Evolutionary conservation across 208 protist genomes (phyloP).

Genomic region (Leishmania lainsoni): DNA sequence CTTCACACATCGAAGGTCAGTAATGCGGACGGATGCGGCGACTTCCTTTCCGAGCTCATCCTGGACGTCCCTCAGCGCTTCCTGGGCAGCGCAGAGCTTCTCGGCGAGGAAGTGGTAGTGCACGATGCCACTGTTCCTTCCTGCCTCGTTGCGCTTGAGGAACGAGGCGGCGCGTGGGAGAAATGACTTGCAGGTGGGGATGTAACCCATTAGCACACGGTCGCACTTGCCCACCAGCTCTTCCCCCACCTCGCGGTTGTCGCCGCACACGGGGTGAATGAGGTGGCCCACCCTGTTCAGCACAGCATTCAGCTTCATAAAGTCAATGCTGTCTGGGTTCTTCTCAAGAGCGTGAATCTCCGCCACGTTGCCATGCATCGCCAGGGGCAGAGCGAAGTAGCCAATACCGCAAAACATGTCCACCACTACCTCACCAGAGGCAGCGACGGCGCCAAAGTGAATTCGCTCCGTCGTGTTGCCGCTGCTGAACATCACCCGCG

Average conservation of each 20-base stretch:
- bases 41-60: constrained; percentile 58
- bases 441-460: constrained; percentile 73
- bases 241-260: constrained; percentile 75
- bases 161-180: constrained; percentile 81
- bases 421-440: constrained; percentile 80
- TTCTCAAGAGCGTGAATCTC: constrained; percentile 89
- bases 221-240: constrained; percentile 80
- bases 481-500: constrained; percentile 91
- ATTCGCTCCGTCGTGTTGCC: constrained; percentile 93
- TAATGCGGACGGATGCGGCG: constrained; percentile 25
- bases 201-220: constrained; percentile 92
- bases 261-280: constrained; percentile 71
- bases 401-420: constrained; percentile 95
- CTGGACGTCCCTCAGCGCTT: constrained; percentile 42
- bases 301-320: constrained; percentile 77
- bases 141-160: constrained; percentile 39
- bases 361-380: constrained; percentile 59
- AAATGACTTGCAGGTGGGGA: constrained; percentile 81
- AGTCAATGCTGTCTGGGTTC: constrained; percentile 80
- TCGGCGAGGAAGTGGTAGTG: constrained; percentile 92
- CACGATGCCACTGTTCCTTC: constrained; percentile 44
- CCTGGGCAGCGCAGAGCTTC: constrained; percentile 36
- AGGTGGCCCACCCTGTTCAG: constrained; percentile 80
- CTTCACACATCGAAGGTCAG: constrained; percentile 80
- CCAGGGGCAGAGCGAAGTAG: constrained; percentile 91